phyloP scores from a whole-genome alignment of 2,329 filamentous ascomycete genomes.

The Graphiopsis chlorocephala region DNA sequence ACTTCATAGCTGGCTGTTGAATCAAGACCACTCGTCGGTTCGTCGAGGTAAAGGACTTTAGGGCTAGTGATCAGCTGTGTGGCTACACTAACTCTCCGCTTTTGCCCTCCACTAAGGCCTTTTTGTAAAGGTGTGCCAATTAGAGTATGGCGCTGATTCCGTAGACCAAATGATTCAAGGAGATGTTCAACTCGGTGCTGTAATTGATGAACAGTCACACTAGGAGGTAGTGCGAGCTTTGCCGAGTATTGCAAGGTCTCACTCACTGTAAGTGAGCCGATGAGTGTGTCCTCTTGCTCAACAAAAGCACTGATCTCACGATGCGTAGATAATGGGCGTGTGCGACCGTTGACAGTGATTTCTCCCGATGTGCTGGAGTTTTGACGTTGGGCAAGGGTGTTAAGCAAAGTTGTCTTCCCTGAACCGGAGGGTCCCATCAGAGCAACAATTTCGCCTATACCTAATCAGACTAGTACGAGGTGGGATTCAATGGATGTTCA shows the following conservation, averaged over 20 bases:
- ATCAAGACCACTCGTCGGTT: constrained; percentile 78
- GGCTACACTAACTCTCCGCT: constrained; percentile 72
- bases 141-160: constrained; percentile 62
- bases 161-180: constrained; percentile 68
- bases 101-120: constrained; percentile 79
- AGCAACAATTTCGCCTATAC: constrained; percentile 55
- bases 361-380: constrained; percentile 49
- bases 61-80: constrained; percentile 76
- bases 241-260: constrained; percentile 77
- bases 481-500: no score
- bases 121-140: constrained; percentile 78
- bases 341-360: constrained; percentile 60
- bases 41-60: constrained; percentile 75
- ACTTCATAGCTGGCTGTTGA: constrained; percentile 72
- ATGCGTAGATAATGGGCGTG: constrained; percentile 22
- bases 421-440: constrained; percentile 69
- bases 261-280: constrained; percentile 71
- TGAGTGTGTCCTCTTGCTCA: constrained; percentile 82
- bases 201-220: constrained; percentile 57
- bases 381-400: constrained; percentile 65
- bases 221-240: constrained; percentile 52
- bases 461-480: no score
- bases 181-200: constrained; percentile 57
- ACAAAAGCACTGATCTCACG: constrained; percentile 69
- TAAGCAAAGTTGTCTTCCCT: constrained; percentile 80